A percentile compares a stretch with the other conserved stretches of the same genome.
Conservation (phyloP, 306 rosid species). For the Vachellia pachyceras region DNA sequence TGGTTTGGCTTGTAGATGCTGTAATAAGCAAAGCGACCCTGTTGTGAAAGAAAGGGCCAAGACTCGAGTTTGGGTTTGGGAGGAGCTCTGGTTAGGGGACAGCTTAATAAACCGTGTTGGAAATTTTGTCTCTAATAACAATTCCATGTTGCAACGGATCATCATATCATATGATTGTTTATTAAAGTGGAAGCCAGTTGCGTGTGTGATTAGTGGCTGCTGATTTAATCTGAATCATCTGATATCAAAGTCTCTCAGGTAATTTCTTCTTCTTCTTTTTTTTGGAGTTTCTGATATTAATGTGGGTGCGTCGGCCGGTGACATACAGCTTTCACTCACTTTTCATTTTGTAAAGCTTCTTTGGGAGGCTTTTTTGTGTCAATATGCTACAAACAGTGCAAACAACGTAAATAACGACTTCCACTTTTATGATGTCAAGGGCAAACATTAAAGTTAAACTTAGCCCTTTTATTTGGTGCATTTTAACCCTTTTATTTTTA, state of each 20-base stretch:
- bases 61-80: constrained; percentile 47
- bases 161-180: neutral
- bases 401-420: too few species aligned
- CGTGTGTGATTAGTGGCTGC: neutral
- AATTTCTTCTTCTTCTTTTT: too few species aligned
- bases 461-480: too few species aligned
- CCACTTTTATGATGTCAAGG: too few species aligned
- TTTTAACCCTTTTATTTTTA: too few species aligned
- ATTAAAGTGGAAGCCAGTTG: neutral
- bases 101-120: neutral
- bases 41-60: neutral
- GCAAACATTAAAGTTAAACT: too few species aligned
- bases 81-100: neutral
- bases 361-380: too few species aligned
- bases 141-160: constrained; percentile 2
- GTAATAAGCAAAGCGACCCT: neutral
- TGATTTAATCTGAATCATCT: neutral
- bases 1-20: neutral
- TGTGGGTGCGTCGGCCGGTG: neutral
- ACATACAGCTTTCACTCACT: neutral
- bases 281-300: neutral
- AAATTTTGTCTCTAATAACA: neutral
- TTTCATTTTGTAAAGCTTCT: neutral
- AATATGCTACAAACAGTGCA: too few species aligned
- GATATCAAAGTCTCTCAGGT: neutral